phyloP scores from a whole-genome alignment of 2,329 filamentous ascomycete species.

The Diaporthe humulicola region DNA sequence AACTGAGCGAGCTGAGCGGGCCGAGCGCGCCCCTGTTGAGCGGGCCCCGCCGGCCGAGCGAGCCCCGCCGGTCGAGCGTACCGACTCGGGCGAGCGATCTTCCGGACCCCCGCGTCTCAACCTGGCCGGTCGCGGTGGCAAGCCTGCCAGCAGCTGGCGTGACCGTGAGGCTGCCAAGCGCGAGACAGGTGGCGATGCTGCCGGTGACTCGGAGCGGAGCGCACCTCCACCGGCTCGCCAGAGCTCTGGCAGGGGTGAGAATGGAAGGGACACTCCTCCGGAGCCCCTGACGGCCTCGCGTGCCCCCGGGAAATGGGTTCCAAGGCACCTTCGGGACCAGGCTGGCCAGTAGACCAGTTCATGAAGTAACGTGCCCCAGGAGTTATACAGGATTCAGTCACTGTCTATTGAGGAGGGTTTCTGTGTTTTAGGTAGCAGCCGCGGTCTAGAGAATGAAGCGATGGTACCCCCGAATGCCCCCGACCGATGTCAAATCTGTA shows the following conservation, averaged over 20 bases:
- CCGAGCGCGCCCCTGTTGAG: constrained; percentile 3
- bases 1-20: constrained; percentile 40
- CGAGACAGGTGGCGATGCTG: constrained; percentile 42
- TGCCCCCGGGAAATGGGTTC: constrained; percentile 71
- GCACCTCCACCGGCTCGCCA: constrained; percentile 53
- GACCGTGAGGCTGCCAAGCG: constrained; percentile 68
- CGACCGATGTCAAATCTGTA: constrained; percentile 29
- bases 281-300: constrained; percentile 68
- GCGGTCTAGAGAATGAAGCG: constrained; percentile 36
- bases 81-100: constrained; percentile 60
- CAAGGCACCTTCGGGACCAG: constrained; percentile 51
- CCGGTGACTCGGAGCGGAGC: constrained; percentile 40
- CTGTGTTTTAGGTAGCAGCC: constrained; percentile 34
- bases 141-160: constrained; percentile 66
- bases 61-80: constrained; percentile 47
- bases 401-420: constrained; percentile 33
- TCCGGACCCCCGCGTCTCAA: constrained; percentile 67
- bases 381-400: constrained; percentile 30
- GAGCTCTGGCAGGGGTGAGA: constrained; percentile 58
- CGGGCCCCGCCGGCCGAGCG: constrained; percentile 15
- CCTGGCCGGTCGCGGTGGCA: constrained; percentile 58
- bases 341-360: constrained; percentile 34
- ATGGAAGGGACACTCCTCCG: constrained; percentile 54
- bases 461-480: constrained; percentile 24
- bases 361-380: constrained; percentile 33